These are phyloP conservation scores for Cryptosporidium meleagridis DNA, from an alignment of 169 alveolate species.

Conservation along the genomic window DNA sequence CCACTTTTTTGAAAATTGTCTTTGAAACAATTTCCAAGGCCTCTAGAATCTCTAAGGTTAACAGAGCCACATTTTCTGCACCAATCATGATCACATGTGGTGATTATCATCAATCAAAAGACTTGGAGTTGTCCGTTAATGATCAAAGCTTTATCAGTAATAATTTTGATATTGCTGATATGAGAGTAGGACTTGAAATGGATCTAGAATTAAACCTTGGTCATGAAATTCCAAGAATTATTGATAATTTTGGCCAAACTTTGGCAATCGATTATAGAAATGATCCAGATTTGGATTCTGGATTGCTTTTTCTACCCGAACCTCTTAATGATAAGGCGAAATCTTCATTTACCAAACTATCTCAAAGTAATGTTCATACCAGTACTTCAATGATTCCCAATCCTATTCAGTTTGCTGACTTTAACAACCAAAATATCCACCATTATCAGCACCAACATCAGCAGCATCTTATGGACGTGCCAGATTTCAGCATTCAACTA, in stretches of 20 bases:
- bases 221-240: background rate
- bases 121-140: background rate
- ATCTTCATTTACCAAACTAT: background rate
- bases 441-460: background rate
- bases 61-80: background rate
- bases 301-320: background rate
- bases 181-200: background rate
- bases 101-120: background rate
- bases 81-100: background rate
- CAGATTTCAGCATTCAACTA: background rate
- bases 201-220: background rate
- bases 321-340: background rate
- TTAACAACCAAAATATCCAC: background rate
- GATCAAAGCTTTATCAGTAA: background rate
- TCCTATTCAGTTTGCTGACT: background rate
- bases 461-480: background rate
- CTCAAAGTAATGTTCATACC: background rate
- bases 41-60: background rate
- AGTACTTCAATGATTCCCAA: background rate
- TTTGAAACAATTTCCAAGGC: conserved; percentile 21
- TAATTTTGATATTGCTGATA: background rate
- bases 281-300: background rate
- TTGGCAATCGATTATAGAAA: background rate
- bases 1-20: background rate
- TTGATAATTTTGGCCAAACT: background rate